Evolutionary conservation across 1,139 yeast genomes (phyloP).

Genomic region (Geotrichum australiense): DNA sequence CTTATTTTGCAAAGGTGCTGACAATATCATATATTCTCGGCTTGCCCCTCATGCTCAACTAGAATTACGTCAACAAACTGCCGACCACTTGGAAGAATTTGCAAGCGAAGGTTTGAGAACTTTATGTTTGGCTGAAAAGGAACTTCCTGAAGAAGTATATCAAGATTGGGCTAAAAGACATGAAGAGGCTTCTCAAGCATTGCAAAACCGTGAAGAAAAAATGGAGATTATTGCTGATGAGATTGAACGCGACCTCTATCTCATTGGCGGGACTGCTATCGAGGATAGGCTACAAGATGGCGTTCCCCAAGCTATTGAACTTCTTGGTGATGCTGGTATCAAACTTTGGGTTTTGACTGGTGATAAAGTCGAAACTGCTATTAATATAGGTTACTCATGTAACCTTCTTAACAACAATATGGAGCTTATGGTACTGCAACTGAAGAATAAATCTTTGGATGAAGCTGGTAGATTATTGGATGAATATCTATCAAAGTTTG

Average conservation of each 20-base stretch:
- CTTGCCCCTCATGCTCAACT: constrained; percentile 48
- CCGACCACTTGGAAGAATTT: constrained; percentile 79
- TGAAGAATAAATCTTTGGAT: constrained; percentile 38
- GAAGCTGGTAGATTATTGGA: constrained; percentile 52
- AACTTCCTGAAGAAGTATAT: constrained; percentile 55
- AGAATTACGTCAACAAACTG: constrained; percentile 58
- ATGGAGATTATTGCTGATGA: constrained; percentile 75
- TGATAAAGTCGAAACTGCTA: constrained; percentile 96
- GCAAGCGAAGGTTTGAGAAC: constrained; percentile 98
- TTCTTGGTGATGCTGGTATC: constrained; percentile 83
- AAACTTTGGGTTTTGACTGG: constrained; percentile 97
- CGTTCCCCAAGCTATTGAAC: constrained; percentile 87
- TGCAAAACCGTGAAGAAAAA: constrained; percentile 67
- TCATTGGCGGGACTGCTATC: constrained; percentile 95
- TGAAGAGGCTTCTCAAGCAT: constrained; percentile 65
- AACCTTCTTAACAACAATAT: constrained; percentile 78
- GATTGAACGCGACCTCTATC: constrained; percentile 62
- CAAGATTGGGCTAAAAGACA: constrained; percentile 62
- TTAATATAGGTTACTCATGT: constrained; percentile 95
- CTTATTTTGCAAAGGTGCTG: constrained; percentile 89
- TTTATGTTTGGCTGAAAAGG: constrained; percentile 81
- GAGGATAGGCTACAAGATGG: constrained; percentile 95
- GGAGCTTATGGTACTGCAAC: constrained; percentile 69
- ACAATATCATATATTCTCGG: constrained; percentile 77
- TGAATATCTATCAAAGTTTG: constrained; percentile 56